Evolutionary conservation across 768 basidiomycete species (phyloP).

Genomic region (Kwoniella sp.): DNA sequence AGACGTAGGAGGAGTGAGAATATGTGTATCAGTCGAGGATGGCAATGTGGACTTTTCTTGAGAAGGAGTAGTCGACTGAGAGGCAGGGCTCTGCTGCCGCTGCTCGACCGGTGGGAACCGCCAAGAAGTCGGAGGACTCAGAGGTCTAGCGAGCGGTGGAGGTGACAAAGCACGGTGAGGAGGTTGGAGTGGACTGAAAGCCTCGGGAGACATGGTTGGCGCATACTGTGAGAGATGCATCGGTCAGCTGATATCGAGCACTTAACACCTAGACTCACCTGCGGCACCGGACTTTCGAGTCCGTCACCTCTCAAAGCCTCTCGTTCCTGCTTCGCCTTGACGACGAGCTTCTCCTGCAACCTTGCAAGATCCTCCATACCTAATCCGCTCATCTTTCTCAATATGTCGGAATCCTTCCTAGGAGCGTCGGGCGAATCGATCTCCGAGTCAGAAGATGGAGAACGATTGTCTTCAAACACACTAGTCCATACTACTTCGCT

Average conservation of each 20-base stretch:
- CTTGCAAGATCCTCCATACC: conserved; percentile 29
- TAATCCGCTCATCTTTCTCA: conserved; percentile 33
- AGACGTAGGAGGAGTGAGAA: conserved; percentile 17
- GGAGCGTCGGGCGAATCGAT: conserved; percentile 4
- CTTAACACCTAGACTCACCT: conserved; percentile 17
- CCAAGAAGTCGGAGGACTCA: conserved; percentile 26
- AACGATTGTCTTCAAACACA: conserved; percentile 1
- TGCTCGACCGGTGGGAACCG: conserved; percentile 10
- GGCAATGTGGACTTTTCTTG: conserved; percentile 2
- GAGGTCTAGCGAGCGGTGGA: conserved; percentile 8
- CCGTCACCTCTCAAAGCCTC: conserved; percentile 28
- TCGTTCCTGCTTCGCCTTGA: conserved; percentile 41
- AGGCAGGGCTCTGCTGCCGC: neutral
- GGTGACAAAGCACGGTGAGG: conserved; percentile 13
- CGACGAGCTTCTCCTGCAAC: conserved; percentile 41
- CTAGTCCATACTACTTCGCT: conserved; percentile 22
- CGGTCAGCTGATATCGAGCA: neutral
- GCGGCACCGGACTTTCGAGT: conserved; percentile 19
- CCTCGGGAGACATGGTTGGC: conserved; percentile 10
- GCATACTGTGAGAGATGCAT: conserved; percentile 8
- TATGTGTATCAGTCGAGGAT: conserved; percentile 21
- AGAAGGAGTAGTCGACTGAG: conserved; percentile 9
- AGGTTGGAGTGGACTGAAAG: conserved; percentile 3
- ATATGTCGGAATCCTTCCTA: conserved; percentile 4
- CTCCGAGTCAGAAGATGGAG: conserved; percentile 6